Percentiles rank a stretch among this genome's conserved stretches.
phyloP scores from a whole-genome alignment of 805 yeast species.

The Suhomyces vadensis region DNA sequence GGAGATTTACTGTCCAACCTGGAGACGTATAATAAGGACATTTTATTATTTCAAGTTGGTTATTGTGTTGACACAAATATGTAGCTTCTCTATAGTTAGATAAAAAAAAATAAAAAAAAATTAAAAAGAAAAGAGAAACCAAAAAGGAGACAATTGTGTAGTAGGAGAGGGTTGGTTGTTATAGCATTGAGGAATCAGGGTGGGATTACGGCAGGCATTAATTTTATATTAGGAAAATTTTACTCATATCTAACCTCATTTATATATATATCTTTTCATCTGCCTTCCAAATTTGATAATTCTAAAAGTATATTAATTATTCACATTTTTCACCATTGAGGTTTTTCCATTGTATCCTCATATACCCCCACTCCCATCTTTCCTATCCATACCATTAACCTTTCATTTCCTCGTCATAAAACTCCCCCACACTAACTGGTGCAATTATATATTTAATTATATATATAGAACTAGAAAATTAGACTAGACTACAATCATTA shows the following conservation, averaged over 20 bases:
- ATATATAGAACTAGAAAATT: background rate
- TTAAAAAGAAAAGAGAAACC: conserved; percentile 2
- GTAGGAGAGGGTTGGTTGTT: conserved; percentile 3
- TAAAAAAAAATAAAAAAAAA: background rate
- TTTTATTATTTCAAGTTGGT: conserved; percentile 3
- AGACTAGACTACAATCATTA: background rate
- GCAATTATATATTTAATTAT: conserved; percentile 4
- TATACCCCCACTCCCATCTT: background rate
- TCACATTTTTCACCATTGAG: conserved; percentile 3
- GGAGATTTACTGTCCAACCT: conserved; percentile 3
- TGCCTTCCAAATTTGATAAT: conserved; percentile 2
- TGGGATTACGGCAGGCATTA: background rate
- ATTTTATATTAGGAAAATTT: conserved; percentile 1
- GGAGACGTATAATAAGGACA: conserved; percentile 1
- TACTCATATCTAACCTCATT: background rate
- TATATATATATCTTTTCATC: conserved; percentile 8
- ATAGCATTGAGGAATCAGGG: conserved; percentile 8
- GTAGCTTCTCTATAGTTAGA: background rate
- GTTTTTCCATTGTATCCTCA: conserved; percentile 1
- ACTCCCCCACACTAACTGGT: background rate
- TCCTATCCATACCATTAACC: background rate
- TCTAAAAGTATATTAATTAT: background rate
- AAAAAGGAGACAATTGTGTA: conserved; percentile 8
- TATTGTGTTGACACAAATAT: conserved; percentile 5
- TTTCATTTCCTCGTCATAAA: background rate